Evolutionary conservation across 2,329 filamentous ascomycete genomes (phyloP).

Genomic region (Aureobasidium pullulans): DNA sequence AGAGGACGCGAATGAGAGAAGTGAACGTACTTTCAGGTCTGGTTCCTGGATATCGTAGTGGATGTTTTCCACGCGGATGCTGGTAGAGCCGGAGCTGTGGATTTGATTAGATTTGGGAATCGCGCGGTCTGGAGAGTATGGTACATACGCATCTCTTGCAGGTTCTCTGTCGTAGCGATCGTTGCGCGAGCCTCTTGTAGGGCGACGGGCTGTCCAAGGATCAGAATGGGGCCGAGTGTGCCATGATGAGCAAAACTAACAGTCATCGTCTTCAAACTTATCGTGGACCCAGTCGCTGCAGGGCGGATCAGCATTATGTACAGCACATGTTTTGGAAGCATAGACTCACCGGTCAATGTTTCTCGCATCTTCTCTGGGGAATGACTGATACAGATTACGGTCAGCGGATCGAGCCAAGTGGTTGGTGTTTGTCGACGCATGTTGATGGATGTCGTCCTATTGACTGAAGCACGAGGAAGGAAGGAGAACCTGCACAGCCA

Average conservation of each 20-base stretch:
- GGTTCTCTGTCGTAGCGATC: slow-evolving; percentile 23
- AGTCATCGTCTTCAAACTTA: slow-evolving; percentile 69
- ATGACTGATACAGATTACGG: slow-evolving; percentile 28
- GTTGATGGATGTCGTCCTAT: slow-evolving; percentile 21
- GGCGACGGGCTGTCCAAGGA: slow-evolving; percentile 17
- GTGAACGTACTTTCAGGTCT: slow-evolving; percentile 38
- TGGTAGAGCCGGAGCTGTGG: slow-evolving; percentile 36
- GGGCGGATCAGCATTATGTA: slow-evolving; percentile 17
- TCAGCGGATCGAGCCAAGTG: slow-evolving; percentile 24
- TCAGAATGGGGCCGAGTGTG: slow-evolving; percentile 4
- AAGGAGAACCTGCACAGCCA: slow-evolving; percentile 15
- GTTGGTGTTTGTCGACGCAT: slow-evolving; percentile 8
- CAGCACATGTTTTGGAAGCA: background rate
- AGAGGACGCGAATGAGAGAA: background rate
- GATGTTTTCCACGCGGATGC: slow-evolving; percentile 80
- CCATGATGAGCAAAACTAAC: slow-evolving; percentile 22
- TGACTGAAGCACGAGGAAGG: slow-evolving; percentile 20
- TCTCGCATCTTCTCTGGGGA: slow-evolving; percentile 47
- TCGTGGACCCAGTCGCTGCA: slow-evolving; percentile 88
- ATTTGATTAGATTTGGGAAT: background rate
- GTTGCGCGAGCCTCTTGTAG: slow-evolving; percentile 15
- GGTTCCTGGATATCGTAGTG: slow-evolving; percentile 86
- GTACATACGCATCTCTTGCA: slow-evolving; percentile 21
- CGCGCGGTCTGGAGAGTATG: background rate
- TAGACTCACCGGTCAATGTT: slow-evolving; percentile 60